Evolutionary conservation across 805 yeast genomes (phyloP).

Genomic region (Yarrowia bubula): DNA sequence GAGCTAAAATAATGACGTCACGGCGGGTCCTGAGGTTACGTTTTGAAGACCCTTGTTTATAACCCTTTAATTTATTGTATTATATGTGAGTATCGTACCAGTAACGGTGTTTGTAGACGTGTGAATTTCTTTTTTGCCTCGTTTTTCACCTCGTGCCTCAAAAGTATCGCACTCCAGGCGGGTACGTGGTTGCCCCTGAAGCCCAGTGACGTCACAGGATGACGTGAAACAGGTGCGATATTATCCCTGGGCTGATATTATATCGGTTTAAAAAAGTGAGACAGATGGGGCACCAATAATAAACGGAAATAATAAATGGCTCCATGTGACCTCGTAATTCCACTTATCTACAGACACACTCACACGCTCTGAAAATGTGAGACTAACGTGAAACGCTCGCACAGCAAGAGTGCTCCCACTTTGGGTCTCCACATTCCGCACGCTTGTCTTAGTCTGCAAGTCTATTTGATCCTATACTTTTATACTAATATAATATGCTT

Average conservation of each 20-base stretch:
- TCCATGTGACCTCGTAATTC: background rate
- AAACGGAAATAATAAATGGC: background rate
- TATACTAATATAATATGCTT: background rate
- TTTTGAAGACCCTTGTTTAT: background rate
- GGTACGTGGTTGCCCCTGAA: background rate
- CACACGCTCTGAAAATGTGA: background rate
- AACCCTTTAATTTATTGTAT: background rate
- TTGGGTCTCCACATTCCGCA: too few relatives aligned
- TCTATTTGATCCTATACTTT: too few relatives aligned
- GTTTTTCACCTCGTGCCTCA: too few relatives aligned
- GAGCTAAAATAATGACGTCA: background rate
- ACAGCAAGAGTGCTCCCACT: background rate
- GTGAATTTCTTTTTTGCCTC: too few relatives aligned
- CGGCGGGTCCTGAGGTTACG: background rate
- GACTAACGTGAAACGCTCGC: background rate
- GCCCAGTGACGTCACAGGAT: background rate
- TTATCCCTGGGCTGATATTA: too few relatives aligned
- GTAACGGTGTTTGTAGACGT: too few relatives aligned
- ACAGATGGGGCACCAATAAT: background rate
- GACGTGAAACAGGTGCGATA: background rate
- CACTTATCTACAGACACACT: background rate
- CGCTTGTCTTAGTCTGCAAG: too few relatives aligned
- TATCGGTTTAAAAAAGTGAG: background rate
- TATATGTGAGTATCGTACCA: too few relatives aligned
- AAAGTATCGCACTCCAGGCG: too few relatives aligned